These are phyloP conservation scores for Letharia lupina DNA, from an alignment of 495 filamentous ascomycete species.

Conservation along the genomic window DNA sequence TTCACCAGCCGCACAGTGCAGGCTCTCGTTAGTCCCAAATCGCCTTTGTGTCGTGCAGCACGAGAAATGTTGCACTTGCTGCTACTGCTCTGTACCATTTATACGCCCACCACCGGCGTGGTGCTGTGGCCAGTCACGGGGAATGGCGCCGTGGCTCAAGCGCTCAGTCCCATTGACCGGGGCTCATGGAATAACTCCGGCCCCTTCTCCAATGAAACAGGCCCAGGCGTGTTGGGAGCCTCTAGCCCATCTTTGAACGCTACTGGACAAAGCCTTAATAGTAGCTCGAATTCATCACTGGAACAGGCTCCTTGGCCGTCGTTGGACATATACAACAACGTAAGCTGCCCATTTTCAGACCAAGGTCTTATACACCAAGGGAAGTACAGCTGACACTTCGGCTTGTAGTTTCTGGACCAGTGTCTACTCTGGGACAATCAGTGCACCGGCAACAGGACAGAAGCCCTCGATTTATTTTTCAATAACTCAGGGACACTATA, in stretches of 20 bases:
- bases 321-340: background rate
- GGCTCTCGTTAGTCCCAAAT: background rate
- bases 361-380: background rate
- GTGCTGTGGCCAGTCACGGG: background rate
- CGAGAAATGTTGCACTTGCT: background rate
- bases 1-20: background rate
- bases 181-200: background rate
- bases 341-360: background rate
- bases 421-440: slow-evolving; percentile 3
- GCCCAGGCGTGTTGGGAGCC: background rate
- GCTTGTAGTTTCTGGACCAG: background rate
- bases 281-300: background rate
- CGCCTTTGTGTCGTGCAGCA: no score
- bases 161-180: background rate
- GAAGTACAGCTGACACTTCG: background rate
- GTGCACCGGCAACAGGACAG: background rate
- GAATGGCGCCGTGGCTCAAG: background rate
- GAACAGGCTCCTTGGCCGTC: background rate
- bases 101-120: background rate
- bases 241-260: background rate
- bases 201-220: background rate
- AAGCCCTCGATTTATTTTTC: slow-evolving; percentile 2
- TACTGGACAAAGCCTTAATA: background rate
- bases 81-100: background rate
- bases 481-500: slow-evolving; percentile 4